Conservation (phyloP, 495 filamentous ascomycete species). For the Penicillium angulare region DNA sequence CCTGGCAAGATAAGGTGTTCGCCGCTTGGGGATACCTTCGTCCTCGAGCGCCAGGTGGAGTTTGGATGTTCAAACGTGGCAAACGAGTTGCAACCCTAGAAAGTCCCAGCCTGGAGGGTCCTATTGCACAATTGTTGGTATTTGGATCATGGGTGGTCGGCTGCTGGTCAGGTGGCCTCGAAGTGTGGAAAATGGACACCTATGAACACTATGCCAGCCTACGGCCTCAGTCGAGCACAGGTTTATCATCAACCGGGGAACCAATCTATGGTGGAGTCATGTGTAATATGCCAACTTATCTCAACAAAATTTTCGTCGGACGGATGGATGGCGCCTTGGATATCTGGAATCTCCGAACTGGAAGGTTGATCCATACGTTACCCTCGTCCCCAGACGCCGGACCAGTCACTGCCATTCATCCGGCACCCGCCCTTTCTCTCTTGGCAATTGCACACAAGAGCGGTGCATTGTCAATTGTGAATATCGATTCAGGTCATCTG, state of each 20-base stretch:
- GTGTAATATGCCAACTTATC: slow-evolving; percentile 82
- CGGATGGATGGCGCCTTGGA: slow-evolving; percentile 85
- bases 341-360: slow-evolving; percentile 94
- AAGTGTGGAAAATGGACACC: slow-evolving; percentile 84
- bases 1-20: slow-evolving; percentile 85
- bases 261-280: slow-evolving; percentile 68
- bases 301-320: slow-evolving; percentile 93
- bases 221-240: slow-evolving; percentile 42
- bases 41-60: slow-evolving; percentile 51
- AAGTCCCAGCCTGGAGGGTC: slow-evolving; percentile 59
- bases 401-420: slow-evolving; percentile 76
- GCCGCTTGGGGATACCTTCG: slow-evolving; percentile 75
- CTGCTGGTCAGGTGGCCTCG: slow-evolving; percentile 69
- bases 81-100: slow-evolving; percentile 77
- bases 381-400: slow-evolving; percentile 62
- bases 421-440: slow-evolving; percentile 79
- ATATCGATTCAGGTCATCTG: slow-evolving; percentile 71
- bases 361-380: slow-evolving; percentile 83
- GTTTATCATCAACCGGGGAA: slow-evolving; percentile 37
- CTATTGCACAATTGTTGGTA: slow-evolving; percentile 73
- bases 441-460: slow-evolving; percentile 82
- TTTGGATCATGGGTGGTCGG: slow-evolving; percentile 93
- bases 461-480: slow-evolving; percentile 74
- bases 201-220: slow-evolving; percentile 89
- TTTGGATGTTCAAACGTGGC: slow-evolving; percentile 97